Conservation (phyloP, 805 yeast species). For the Saccharomycopsis fermentans region DNA sequence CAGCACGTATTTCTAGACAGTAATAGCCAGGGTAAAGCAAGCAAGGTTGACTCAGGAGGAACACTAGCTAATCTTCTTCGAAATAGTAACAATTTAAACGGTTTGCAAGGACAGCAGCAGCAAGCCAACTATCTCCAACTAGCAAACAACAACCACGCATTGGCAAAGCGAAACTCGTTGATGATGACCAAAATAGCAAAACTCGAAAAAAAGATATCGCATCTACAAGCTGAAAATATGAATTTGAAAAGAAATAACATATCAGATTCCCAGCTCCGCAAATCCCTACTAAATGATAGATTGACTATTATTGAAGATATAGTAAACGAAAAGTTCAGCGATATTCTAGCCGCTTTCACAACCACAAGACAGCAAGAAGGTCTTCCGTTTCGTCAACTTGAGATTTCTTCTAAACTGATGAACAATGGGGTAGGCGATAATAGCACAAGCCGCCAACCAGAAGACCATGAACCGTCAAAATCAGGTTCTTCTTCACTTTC, state of each 20-base stretch:
- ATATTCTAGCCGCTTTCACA: slow-evolving; percentile 34
- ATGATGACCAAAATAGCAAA: slow-evolving; percentile 41
- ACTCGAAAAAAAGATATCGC: slow-evolving; percentile 41
- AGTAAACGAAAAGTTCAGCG: slow-evolving; percentile 34
- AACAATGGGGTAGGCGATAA: not conserved
- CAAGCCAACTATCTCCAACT: slow-evolving; percentile 26
- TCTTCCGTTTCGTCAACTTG: not conserved
- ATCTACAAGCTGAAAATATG: slow-evolving; percentile 41
- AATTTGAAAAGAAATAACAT: slow-evolving; percentile 30
- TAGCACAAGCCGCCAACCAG: not conserved
- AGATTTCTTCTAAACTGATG: not conserved
- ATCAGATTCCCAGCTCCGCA: slow-evolving; percentile 23
- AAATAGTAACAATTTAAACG: not conserved
- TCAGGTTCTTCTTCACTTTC: not conserved
- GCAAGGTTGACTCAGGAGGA: not conserved
- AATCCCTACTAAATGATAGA: slow-evolving; percentile 30
- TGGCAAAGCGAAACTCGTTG: slow-evolving; percentile 49
- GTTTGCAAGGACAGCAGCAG: slow-evolving; percentile 2
- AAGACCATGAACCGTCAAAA: not conserved
- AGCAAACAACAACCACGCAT: slow-evolving; percentile 34
- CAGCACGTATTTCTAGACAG: not conserved
- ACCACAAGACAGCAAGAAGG: slow-evolving; percentile 22
- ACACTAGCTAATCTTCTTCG: not conserved
- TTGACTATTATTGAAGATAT: slow-evolving; percentile 32
- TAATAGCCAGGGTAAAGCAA: not conserved